Conservation (phyloP, 805 yeast species). For the Monosporozyma aerobia region DNA sequence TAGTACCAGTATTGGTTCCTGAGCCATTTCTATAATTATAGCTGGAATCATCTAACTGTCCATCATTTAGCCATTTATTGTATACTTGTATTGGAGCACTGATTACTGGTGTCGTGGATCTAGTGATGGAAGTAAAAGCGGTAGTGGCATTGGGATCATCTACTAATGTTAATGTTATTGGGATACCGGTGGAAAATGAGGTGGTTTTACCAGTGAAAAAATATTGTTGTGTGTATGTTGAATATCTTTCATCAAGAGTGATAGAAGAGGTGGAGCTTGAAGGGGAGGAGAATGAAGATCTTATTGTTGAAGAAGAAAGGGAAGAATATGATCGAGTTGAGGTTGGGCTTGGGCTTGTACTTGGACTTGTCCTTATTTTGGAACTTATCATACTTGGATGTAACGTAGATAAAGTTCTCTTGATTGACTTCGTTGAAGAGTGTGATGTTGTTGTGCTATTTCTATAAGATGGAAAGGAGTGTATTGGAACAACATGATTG, state of each 20-base stretch:
- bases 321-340: neutral
- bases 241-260: neutral
- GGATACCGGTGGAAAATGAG: constrained; percentile 13
- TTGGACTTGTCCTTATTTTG: neutral
- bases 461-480: neutral
- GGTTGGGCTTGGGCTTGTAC: neutral
- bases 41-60: neutral
- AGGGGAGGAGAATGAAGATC: neutral
- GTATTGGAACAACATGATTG: neutral
- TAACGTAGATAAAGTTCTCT: neutral
- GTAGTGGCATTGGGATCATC: constrained; percentile 8
- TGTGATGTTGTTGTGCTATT: neutral
- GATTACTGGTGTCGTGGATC: constrained; percentile 10
- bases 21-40: too few species aligned
- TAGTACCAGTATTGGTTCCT: constrained; percentile 10
- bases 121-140: constrained; percentile 12
- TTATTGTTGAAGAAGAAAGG: neutral
- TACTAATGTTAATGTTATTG: constrained; percentile 10
- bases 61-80: constrained; percentile 18
- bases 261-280: neutral
- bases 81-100: constrained; percentile 16
- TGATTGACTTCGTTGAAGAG: neutral
- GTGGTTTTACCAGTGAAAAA: constrained; percentile 15
- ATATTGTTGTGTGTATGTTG: constrained; percentile 13
- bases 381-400: neutral